phyloP scores from a whole-genome alignment of 2,329 filamentous ascomycete species.

The Lasiodiplodia gonubiensis region DNA sequence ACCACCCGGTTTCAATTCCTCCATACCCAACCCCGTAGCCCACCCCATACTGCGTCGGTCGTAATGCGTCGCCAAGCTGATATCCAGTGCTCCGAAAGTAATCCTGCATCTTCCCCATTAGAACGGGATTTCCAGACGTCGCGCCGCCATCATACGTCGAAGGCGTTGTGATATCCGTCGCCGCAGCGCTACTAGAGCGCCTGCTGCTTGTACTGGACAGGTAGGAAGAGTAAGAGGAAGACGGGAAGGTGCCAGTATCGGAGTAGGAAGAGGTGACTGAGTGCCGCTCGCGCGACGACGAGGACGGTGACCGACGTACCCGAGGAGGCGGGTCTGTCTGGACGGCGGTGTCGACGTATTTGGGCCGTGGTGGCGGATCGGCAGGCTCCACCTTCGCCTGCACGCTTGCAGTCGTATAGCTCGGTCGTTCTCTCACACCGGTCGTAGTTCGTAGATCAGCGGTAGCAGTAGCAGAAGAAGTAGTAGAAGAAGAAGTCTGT shows the following conservation, averaged over 20 bases:
- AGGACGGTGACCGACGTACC: not conserved
- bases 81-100: constrained; percentile 43
- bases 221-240: not conserved
- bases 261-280: not conserved
- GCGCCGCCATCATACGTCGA: constrained; percentile 28
- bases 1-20: not conserved
- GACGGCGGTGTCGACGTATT: constrained; percentile 36
- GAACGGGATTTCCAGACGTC: constrained; percentile 33
- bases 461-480: constrained; percentile 26
- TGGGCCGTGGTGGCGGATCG: not conserved
- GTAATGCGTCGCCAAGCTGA: constrained; percentile 41
- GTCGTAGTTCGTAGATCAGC: too few relatives aligned
- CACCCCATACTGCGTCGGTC: constrained; percentile 21
- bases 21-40: not conserved
- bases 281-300: not conserved
- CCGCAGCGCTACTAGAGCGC: constrained; percentile 30
- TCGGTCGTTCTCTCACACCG: not conserved
- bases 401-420: not conserved
- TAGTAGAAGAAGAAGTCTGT: constrained; percentile 29
- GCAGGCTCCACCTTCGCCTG: not conserved
- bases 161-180: constrained; percentile 33
- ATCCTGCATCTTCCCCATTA: constrained; percentile 42
- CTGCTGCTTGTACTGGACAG: not conserved
- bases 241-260: not conserved
- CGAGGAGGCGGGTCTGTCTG: constrained; percentile 35